A percentile compares a stretch with the other conserved stretches of the same genome.
These are phyloP conservation scores for Symbiodinium natans DNA, from an alignment of 73 alveolate genomes.

Conservation along the genomic window DNA sequence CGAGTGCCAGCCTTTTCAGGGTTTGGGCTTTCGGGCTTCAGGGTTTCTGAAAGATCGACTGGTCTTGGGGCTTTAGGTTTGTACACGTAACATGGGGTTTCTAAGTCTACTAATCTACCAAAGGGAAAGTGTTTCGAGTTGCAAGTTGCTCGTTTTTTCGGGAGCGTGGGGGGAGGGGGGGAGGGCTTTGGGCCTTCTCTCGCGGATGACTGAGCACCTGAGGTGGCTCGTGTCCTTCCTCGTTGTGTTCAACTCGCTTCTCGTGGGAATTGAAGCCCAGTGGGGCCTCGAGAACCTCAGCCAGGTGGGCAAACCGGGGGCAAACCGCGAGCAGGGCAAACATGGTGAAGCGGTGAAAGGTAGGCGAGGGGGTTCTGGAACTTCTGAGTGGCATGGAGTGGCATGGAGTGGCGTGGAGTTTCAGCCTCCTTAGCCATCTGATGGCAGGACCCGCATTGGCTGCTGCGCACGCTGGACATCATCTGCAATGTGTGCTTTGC, in stretches of 20 bases:
- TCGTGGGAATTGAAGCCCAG: conserved; percentile 70
- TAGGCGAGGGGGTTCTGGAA: too few relatives aligned
- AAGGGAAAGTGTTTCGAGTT: background rate
- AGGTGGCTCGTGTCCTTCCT: conserved; percentile 63
- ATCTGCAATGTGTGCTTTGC: conserved; percentile 58
- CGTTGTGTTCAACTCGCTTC: conserved; percentile 53
- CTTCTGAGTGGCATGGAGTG: too few relatives aligned
- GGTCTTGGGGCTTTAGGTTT: background rate
- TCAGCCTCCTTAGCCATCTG: background rate
- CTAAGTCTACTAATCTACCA: too few relatives aligned
- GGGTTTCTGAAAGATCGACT: background rate
- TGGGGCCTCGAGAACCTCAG: conserved; percentile 40
- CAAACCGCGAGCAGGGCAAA: too few relatives aligned
- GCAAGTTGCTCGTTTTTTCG: background rate
- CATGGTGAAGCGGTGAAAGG: too few relatives aligned
- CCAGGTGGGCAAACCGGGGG: too few relatives aligned
- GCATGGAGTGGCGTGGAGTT: too few relatives aligned
- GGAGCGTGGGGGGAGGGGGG: background rate
- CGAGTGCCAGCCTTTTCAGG: background rate
- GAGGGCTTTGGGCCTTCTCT: too few relatives aligned
- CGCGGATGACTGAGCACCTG: too few relatives aligned
- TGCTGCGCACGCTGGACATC: conserved; percentile 55
- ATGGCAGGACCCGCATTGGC: conserved; percentile 35
- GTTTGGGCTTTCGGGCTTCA: background rate
- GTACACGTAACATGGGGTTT: too few relatives aligned